These are phyloP conservation scores for Jaltomata sinuosa DNA, from an alignment of 257 asterid genomes.

Conservation along the genomic window DNA sequence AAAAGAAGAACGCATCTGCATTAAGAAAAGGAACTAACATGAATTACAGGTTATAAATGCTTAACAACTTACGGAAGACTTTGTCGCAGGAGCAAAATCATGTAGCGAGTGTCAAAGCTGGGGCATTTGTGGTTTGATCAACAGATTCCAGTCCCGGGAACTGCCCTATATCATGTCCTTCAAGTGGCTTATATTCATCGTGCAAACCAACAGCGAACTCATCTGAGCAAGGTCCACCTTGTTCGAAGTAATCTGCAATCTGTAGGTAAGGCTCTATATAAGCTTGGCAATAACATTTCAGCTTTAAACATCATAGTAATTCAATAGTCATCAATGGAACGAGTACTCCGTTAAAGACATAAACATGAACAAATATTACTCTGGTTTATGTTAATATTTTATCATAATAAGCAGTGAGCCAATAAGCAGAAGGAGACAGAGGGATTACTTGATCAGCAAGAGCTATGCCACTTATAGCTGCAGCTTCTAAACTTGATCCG, in stretches of 20 bases:
- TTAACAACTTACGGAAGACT: background rate
- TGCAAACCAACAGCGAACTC: slow-evolving; percentile 80
- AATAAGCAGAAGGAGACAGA: background rate
- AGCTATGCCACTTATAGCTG: slow-evolving; percentile 92
- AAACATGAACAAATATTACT: background rate
- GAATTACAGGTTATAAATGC: background rate
- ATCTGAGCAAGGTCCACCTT: slow-evolving; percentile 59
- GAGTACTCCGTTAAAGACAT: background rate
- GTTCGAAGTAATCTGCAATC: slow-evolving; percentile 80
- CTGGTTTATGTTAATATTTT: background rate
- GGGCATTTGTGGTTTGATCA: slow-evolving; percentile 21
- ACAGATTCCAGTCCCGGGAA: slow-evolving; percentile 71
- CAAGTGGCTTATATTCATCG: slow-evolving; percentile 46
- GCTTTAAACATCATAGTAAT: background rate
- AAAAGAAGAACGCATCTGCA: background rate
- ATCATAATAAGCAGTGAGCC: background rate
- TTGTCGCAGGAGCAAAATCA: slow-evolving; percentile 10
- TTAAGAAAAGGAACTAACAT: background rate
- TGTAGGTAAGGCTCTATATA: slow-evolving; percentile 12
- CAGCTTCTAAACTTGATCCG: slow-evolving; percentile 89
- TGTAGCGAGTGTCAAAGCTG: slow-evolving; percentile 32
- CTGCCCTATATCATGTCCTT: slow-evolving; percentile 84
- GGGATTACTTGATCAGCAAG: slow-evolving; percentile 81
- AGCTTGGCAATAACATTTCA: background rate
- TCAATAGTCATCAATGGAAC: background rate